Base-by-base conservation (phyloP, 805 yeast genomes). In the Saccharomycopsis sp. region DNA sequence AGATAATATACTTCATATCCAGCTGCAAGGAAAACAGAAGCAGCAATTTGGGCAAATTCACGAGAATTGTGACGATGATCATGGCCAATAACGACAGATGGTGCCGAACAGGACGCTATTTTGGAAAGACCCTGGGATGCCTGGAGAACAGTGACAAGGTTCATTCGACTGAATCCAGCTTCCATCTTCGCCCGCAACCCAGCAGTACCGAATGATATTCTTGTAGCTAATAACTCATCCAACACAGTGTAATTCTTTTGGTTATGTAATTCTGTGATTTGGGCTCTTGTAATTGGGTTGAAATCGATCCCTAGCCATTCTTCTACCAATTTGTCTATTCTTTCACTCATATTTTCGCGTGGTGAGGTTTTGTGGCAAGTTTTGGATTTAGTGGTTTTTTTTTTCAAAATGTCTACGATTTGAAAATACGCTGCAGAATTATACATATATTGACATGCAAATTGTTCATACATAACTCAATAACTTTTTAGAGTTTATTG, bases 121-220 rank as follows among this genome's bases (percentile, higher is more conserved):
- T 60, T 59, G 0, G 86, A 79, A 16, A 85, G 62, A 1, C 94
- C 95, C 54, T 87, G 95, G 0, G 96, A 79, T 0, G 97, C 89
- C 64, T 90, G 97, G 37, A 86, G 57, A 1, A 90, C 83, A 0
- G 96, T 87, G 14, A 90, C 81, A 51, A 81, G 82, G 61, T 93
- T 90, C 90, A 93, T 84, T 53, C 88, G 75, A 42, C 77, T 74
- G 58, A 85, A 88, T 0, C 98, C 97, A 0, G 96, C 87, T 50
- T 80, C 89, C 96, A 93, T 88, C 19, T 71, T 66, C 1, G 95
- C 76, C 22, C 98, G 68, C 39, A 93, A 72, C 0, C 97, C 97
- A 2, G 97, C 96, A 0, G 97, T 90, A 0, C 97, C 97, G 62
- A 90, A 90, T 9, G 78, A 66, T 22, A 89, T 81, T 43, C 96